Conservation (phyloP, 2,329 filamentous ascomycete species). For the Fusarium sp. region DNA sequence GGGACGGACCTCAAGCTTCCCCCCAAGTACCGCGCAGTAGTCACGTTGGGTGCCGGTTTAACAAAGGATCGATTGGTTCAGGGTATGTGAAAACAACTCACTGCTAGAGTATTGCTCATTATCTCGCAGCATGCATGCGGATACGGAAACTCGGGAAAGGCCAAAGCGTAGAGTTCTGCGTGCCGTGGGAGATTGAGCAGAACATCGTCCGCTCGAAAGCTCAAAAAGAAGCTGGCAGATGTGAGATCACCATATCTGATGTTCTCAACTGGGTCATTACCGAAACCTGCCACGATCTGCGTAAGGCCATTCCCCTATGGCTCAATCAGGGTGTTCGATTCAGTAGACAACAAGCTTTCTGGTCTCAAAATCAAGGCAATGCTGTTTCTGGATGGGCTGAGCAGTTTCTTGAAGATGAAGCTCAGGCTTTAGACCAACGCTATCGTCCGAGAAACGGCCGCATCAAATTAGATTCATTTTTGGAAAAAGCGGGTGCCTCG, state of each 20-base stretch:
- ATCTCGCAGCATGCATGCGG: constrained; percentile 70
- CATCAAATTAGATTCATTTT: background rate
- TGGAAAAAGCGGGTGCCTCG: background rate
- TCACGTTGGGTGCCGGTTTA: constrained; percentile 72
- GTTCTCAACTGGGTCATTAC: constrained; percentile 69
- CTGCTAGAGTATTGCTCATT: background rate
- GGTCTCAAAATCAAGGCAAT: constrained; percentile 38
- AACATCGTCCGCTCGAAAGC: constrained; percentile 55
- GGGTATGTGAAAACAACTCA: constrained; percentile 57
- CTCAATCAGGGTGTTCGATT: constrained; percentile 67
- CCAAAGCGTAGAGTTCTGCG: constrained; percentile 72
- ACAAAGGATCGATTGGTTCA: constrained; percentile 78
- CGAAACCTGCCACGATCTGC: constrained; percentile 28
- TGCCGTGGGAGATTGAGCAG: constrained; percentile 67
- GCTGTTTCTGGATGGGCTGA: constrained; percentile 45
- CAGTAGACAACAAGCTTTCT: constrained; percentile 55
- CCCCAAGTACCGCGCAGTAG: constrained; percentile 66
- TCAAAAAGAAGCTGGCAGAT: accelerated
- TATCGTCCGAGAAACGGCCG: constrained; percentile 56
- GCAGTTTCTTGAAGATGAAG: constrained; percentile 65
- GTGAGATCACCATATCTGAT: constrained; percentile 59
- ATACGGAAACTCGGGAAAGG: constrained; percentile 75
- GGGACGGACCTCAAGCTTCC: constrained; percentile 76
- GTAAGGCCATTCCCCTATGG: constrained; percentile 59
- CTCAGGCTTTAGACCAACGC: constrained; percentile 60